A percentile compares a stretch with the other conserved stretches of the same genome.
phyloP scores from a whole-genome alignment of 495 filamentous ascomycete genomes.

The Elasticomyces elasticus region DNA sequence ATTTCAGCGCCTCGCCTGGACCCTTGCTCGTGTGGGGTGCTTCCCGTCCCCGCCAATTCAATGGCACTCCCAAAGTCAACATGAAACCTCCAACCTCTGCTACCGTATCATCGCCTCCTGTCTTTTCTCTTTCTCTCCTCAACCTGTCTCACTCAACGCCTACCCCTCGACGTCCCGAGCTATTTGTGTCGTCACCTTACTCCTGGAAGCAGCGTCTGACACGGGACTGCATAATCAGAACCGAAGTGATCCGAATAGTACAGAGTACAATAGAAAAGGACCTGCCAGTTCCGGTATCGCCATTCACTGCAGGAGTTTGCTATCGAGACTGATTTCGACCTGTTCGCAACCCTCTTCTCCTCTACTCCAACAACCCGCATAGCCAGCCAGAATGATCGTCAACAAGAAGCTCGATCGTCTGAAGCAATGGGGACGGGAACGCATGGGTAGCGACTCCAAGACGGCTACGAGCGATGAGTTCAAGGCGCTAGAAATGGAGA shows the following conservation, averaged over 20 bases:
- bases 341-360: not conserved
- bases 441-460: slow-evolving; percentile 90
- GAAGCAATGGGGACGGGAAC: slow-evolving; percentile 97
- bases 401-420: slow-evolving; percentile 93
- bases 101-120: not conserved
- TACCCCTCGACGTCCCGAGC: too few relatives aligned
- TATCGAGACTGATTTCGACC: not conserved
- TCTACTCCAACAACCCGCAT: too few relatives aligned
- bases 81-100: not conserved
- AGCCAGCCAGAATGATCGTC: slow-evolving; percentile 60
- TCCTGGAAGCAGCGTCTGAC: too few relatives aligned
- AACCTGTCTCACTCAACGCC: too few relatives aligned
- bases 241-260: too few relatives aligned
- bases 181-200: too few relatives aligned
- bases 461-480: slow-evolving; percentile 86
- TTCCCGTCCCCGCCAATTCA: not conserved
- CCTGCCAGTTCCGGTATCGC: not conserved
- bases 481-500: slow-evolving; percentile 84
- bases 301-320: too few relatives aligned
- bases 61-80: not conserved
- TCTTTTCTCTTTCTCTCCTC: not conserved
- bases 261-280: too few relatives aligned
- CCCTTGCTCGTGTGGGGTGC: too few relatives aligned
- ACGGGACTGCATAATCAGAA: too few relatives aligned
- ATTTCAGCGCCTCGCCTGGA: too few relatives aligned